Conservation (phyloP, 1,284 basidiomycete species). For the Pholiota adiposa region DNA sequence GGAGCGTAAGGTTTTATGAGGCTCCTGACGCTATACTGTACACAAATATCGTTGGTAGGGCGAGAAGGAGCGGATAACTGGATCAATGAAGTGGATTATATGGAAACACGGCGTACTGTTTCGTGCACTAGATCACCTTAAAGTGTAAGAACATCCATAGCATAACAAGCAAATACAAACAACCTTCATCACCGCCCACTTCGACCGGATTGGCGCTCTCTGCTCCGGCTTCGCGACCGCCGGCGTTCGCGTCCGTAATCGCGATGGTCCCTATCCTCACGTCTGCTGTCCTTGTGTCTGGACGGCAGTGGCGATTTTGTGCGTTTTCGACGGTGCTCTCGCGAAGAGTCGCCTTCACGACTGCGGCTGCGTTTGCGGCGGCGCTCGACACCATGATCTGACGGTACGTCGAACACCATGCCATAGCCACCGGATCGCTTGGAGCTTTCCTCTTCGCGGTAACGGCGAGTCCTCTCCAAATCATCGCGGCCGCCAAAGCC, state of each 20-base stretch:
- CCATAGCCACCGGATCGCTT: conserved; percentile 51
- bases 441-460: conserved; percentile 51
- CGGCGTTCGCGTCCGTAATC: conserved; percentile 22
- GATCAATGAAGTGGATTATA: background rate
- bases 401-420: conserved; percentile 76
- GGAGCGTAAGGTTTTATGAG: background rate
- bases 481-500: conserved; percentile 75
- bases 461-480: conserved; percentile 69
- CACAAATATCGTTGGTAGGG: background rate
- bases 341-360: conserved; percentile 32
- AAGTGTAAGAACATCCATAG: background rate
- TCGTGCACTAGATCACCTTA: background rate
- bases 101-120: background rate
- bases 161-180: conserved; percentile 20
- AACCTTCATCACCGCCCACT: conserved; percentile 19
- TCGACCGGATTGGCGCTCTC: conserved; percentile 24
- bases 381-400: conserved; percentile 26
- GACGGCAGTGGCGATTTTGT: conserved; percentile 34
- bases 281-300: conserved; percentile 13
- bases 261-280: conserved; percentile 27
- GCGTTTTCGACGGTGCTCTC: conserved; percentile 32
- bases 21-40: background rate
- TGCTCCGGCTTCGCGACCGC: conserved; percentile 24
- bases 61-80: background rate
- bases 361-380: conserved; percentile 43